phyloP scores from a whole-genome alignment of 2,329 filamentous ascomycete genomes.

The Penicillium brevicompactum region DNA sequence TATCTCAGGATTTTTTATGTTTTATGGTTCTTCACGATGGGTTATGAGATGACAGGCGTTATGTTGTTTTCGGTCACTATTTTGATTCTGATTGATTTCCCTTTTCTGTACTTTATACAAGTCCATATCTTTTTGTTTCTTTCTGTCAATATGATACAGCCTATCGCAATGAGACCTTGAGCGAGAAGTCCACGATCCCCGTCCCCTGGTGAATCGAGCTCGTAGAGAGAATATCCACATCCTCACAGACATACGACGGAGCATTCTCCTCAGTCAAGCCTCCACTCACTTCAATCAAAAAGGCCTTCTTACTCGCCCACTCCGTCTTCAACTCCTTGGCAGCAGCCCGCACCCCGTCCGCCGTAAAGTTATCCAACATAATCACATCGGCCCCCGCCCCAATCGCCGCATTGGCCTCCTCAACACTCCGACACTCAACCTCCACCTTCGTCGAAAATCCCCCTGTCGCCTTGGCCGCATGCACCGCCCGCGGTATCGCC shows the following conservation, averaged over 20 bases:
- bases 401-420: constrained; percentile 89
- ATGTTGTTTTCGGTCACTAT: constrained; percentile 4
- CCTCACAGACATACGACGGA: constrained; percentile 68
- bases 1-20: constrained; percentile 7
- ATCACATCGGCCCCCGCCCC: constrained; percentile 89
- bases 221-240: constrained; percentile 94
- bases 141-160: constrained; percentile 13
- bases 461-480: constrained; percentile 77
- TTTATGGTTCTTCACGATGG: constrained; percentile 22
- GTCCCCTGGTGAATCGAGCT: constrained; percentile 97
- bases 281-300: constrained; percentile 89
- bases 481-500: constrained; percentile 82
- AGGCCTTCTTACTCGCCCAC: constrained; percentile 71
- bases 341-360: constrained; percentile 73
- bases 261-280: constrained; percentile 86
- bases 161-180: constrained; percentile 69
- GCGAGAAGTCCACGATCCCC: constrained; percentile 89
- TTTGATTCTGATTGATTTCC: neutral
- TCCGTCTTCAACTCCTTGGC: constrained; percentile 75
- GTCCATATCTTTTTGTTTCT: constrained; percentile 11
- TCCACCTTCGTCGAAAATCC: constrained; percentile 95
- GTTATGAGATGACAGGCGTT: constrained; percentile 20
- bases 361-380: constrained; percentile 95
- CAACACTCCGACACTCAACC: constrained; percentile 88
- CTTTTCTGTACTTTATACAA: constrained; percentile 19